These are phyloP conservation scores for Aspergillus sclerotioniger DNA, from an alignment of 495 filamentous ascomycete genomes.

Conservation along the genomic window DNA sequence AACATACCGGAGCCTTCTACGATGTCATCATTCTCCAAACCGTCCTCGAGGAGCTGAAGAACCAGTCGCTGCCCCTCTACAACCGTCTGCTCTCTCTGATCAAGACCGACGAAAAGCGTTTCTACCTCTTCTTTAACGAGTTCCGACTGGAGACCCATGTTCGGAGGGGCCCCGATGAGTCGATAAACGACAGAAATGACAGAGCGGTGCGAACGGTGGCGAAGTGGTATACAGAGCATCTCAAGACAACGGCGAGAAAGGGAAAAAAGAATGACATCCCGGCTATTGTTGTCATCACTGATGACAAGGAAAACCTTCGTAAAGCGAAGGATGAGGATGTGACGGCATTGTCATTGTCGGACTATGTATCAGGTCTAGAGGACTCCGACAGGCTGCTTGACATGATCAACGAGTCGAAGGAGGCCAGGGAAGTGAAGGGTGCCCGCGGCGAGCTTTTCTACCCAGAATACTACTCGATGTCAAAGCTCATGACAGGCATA, in stretches of 20 bases:
- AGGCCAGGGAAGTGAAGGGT: constrained; percentile 61
- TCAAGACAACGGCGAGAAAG: constrained; percentile 52
- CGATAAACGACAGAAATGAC: constrained; percentile 96
- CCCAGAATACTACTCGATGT: constrained; percentile 77
- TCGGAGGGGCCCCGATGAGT: constrained; percentile 69
- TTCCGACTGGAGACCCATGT: constrained; percentile 92
- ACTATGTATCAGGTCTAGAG: constrained; percentile 81
- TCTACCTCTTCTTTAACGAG: constrained; percentile 99
- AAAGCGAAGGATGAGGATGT: constrained; percentile 79
- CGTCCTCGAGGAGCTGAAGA: constrained; percentile 91
- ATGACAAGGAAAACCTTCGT: constrained; percentile 81
- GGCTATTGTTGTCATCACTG: constrained; percentile 86
- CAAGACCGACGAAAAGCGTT: constrained; percentile 92
- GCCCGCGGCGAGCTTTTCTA: constrained; percentile 73
- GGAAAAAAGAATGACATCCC: constrained; percentile 62
- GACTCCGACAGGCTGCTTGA: constrained; percentile 85
- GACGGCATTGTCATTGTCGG: constrained; percentile 59
- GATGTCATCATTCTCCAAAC: constrained; percentile 95
- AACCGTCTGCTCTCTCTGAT: constrained; percentile 86
- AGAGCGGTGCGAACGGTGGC: constrained; percentile 83
- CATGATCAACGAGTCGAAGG: constrained; percentile 80
- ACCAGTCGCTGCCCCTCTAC: constrained; percentile 90
- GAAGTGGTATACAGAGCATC: constrained; percentile 84
- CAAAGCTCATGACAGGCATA: constrained; percentile 92
- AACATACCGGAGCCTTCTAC: constrained; percentile 86